Base-by-base conservation (phyloP, 2,329 filamentous ascomycete genomes). In the Ophiostoma ips region DNA sequence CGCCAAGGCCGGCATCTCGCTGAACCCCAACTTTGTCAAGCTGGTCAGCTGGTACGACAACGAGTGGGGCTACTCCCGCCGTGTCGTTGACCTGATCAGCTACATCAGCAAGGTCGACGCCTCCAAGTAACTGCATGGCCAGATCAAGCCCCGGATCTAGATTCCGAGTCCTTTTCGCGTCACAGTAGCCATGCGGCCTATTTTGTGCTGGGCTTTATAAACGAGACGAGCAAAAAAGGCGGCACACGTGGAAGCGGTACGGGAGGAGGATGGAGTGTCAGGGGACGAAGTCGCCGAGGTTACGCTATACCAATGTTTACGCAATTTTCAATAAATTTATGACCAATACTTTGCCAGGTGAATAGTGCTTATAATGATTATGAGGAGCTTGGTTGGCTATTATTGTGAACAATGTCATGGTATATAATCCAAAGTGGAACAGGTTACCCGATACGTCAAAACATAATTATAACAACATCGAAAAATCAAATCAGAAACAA, bases 21-120 rank as follows among this genome's bases (percentile, higher is more conserved):
- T 98, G 63, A 98, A 96, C 82, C 72, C 88, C 65, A 89, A 95
- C 83, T 96, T 96, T 70, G 82, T 95, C 79, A 98, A 98, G 85
- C 80, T 98, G 56, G 84, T 95, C 68, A 83, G 83, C 64, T 96
- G 90, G 92, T 95, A 95, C 75, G 88, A 95, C 79, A 96, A 96
- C 79, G 90, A 96, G 81, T 95, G 89, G 88, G 92, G 89, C 66
- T 96, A 98, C 84, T 94, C 86, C 71, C 89, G 89, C 76, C 92
- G 85, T 81, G 85, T 89, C 64, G 74, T 89, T 61, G 85, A 92
- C 72, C 84, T 92, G 63, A 67, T 79, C 67, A 74, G 76, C 71
- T 84, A 88, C 76, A 77, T 89, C 63, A 75, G 84, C 70, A 85
- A 86, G 77, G 81, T 83, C 58, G 85, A 89, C 63, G 76, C 65